phyloP scores from a whole-genome alignment of 176 grass and related monocot genomes.

The Musa itinerans region DNA sequence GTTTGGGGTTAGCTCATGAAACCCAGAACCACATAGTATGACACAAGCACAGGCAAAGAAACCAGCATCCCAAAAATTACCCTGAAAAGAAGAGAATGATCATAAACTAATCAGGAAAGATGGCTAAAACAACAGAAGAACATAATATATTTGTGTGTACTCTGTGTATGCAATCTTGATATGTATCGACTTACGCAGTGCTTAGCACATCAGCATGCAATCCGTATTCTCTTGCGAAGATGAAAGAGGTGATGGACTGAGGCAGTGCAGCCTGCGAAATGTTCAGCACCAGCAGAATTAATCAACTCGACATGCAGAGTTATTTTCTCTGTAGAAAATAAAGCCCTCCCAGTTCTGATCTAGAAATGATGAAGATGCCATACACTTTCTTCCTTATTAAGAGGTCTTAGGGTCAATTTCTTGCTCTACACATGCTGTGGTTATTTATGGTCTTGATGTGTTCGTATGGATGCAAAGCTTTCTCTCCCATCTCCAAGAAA shows the following conservation, averaged over 20 bases:
- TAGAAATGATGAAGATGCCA: too few relatives aligned
- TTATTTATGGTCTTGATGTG: too few relatives aligned
- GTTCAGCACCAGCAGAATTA: neutral
- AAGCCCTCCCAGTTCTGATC: too few relatives aligned
- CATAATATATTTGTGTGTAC: neutral
- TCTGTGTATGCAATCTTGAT: neutral
- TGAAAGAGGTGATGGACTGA: slow-evolving; percentile 63
- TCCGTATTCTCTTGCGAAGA: slow-evolving; percentile 77
- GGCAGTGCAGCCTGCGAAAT: slow-evolving; percentile 66
- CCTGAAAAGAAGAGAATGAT: neutral
- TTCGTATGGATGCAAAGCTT: too few relatives aligned
- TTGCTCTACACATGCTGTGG: too few relatives aligned
- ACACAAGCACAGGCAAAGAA: slow-evolving; percentile 9
- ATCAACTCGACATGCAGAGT: too few relatives aligned
- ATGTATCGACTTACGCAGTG: slow-evolving; percentile 54
- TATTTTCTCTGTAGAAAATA: too few relatives aligned
- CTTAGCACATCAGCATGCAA: slow-evolving; percentile 76
- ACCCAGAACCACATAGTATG: slow-evolving; percentile 5
- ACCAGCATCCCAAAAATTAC: slow-evolving; percentile 18
- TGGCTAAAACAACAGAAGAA: neutral
- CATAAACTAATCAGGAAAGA: neutral
- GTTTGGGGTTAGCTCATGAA: neutral
- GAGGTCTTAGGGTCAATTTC: too few relatives aligned
- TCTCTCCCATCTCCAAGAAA: too few relatives aligned
- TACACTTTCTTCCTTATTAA: too few relatives aligned